A percentile compares a stretch with the other conserved stretches of the same genome.
Conservation (phyloP, 257 asterid species). For the Solanum appendiculatum region DNA sequence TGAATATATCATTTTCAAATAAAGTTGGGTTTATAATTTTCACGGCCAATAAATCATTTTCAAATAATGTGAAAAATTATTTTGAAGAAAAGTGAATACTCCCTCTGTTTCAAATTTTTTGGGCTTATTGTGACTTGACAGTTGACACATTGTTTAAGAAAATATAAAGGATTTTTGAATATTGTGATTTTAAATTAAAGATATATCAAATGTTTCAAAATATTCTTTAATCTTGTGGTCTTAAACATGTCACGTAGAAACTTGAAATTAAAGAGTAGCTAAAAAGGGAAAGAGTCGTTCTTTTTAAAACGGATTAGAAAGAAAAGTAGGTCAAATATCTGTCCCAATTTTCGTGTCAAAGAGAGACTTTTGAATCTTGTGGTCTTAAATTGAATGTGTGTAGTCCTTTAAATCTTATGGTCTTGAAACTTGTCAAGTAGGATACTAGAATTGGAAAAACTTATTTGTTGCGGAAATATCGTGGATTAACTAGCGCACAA, state of each 20-base stretch:
- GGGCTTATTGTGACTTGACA: too few relatives aligned
- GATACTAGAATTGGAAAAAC: too few relatives aligned
- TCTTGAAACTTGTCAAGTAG: background rate
- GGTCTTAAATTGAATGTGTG: background rate
- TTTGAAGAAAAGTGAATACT: background rate
- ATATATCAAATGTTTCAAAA: too few relatives aligned
- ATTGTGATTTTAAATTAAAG: too few relatives aligned
- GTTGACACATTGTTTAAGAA: too few relatives aligned
- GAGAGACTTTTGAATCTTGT: too few relatives aligned
- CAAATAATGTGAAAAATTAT: background rate
- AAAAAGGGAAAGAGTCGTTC: accelerated
- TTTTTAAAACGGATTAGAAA: accelerated
- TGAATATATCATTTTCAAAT: background rate
- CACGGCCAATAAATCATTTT: background rate
- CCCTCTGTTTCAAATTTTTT: background rate
- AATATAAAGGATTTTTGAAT: too few relatives aligned
- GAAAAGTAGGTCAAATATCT: background rate
- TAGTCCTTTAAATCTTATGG: accelerated
- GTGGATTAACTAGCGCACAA: too few relatives aligned
- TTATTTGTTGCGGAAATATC: too few relatives aligned
- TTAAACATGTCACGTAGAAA: too few relatives aligned
- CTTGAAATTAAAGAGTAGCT: accelerated
- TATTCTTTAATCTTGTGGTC: too few relatives aligned
- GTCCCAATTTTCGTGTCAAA: background rate
- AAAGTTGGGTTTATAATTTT: too few relatives aligned